Conservation (phyloP, 2,329 filamentous ascomycete species). For the Tolypocladium paradoxum region DNA sequence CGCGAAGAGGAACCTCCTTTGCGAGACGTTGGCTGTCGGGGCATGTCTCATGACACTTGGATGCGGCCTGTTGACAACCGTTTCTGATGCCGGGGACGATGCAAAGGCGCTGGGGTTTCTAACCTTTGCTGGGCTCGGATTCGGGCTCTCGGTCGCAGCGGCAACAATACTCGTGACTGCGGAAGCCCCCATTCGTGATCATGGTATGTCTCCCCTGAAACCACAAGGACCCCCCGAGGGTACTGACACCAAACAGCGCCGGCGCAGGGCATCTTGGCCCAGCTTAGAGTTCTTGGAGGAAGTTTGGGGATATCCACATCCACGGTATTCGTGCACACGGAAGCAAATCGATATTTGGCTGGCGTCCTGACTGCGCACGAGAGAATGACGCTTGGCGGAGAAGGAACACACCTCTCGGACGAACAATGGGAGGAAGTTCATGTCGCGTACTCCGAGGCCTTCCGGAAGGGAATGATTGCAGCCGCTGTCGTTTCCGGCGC, state of each 20-base stretch:
- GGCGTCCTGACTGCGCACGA: conserved; percentile 17
- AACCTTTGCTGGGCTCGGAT: conserved; percentile 40
- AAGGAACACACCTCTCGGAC: conserved; percentile 11
- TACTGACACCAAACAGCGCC: conserved; percentile 23
- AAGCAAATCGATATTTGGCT: conserved; percentile 16
- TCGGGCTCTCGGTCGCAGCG: conserved; percentile 35
- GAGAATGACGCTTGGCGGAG: conserved; percentile 14
- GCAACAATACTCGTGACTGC: conserved; percentile 33
- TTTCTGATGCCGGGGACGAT: conserved; percentile 21
- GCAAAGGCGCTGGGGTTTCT: conserved; percentile 37
- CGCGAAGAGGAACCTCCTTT: conserved; percentile 26
- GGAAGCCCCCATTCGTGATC: conserved; percentile 32
- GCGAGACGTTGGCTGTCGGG: conserved; percentile 31
- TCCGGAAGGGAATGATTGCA: conserved; percentile 35
- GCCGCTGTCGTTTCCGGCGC: conserved; percentile 28
- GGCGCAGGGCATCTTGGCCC: conserved; percentile 41
- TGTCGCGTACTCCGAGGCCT: conserved; percentile 31
- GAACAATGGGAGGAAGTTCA: conserved; percentile 21
- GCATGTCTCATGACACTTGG: conserved; percentile 33
- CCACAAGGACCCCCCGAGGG: not conserved
- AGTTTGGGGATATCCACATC: conserved; percentile 44
- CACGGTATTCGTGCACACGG: conserved; percentile 31
- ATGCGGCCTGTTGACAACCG: conserved; percentile 33
- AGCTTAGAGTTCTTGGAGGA: conserved; percentile 40
- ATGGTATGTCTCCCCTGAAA: conserved; percentile 24